Evolutionary conservation across 108 stramenopile species (phyloP), one percentile per base, ranked within the genome.

Genomic region (Nannochloropsis salina): DNA sequence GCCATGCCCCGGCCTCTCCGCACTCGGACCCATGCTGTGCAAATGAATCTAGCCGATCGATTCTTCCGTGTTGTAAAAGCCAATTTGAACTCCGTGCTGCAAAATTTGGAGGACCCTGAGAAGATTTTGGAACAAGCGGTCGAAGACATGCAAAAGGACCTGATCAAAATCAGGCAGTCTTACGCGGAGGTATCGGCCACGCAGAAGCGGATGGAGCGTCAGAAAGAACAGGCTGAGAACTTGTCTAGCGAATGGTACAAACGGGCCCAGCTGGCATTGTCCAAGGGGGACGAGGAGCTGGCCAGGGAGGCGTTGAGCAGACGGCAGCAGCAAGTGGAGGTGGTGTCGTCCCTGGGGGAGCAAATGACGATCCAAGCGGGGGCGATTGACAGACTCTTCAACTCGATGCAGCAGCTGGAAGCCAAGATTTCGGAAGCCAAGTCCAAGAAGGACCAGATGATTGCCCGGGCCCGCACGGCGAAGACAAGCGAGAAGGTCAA

Each of bases 141-240:
- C 42, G 95, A 96, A 89, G 97, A 98, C 90, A 97, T 98, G 96
- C 97, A 97, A 93, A 91, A 82, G 83, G 97, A 98, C 91, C 92
- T 98, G 82, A 94, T 97, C 44, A 96, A 95, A 89, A 91, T 98
- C 45, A 94, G 97, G 86, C 97, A 98, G 92, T 95, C 94, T 15
- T 98, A 96, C 87, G 97, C 97, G 21, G 97, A 98, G 95, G 93
- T 98, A 41, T 94, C 95, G 8, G 97, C 97, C 42, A 96, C 96
- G 18, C 96, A 96, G 89, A 96, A 96, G 89, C 94, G 97, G 18
- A 84, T 90, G 86, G 89, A 90, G 21, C 44, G 87, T 44, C 90
- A 90, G 45, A 84, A 84, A 42, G 85, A 44, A 21, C 84, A 89
- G 47, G 87, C 88, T 9, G 95, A 95, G 43, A 91, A 93, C 41